Evolutionary conservation across 2,329 filamentous ascomycete genomes (phyloP), one percentile per base, ranked within the genome.

Genomic region (Pseudogymnoascus sp.): DNA sequence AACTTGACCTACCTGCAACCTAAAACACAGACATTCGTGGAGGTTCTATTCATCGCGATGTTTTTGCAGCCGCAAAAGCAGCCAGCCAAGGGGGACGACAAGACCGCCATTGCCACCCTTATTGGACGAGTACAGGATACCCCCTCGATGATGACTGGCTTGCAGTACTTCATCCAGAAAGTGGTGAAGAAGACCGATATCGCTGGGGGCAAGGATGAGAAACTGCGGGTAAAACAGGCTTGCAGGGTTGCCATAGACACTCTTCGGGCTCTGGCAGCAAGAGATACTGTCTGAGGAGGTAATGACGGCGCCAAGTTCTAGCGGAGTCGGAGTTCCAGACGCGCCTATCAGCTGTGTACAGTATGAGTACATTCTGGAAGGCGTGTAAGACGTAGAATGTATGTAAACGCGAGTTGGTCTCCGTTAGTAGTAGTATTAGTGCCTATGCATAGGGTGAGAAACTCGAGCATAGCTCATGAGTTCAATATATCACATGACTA

Each of bases 141-240:
- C 2, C 84, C 86, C 0, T 83, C 87, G 63, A 82, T 97, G 65
- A 84, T 87, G 4, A 84, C 84, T 62, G 90, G 90, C 0, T 71
- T 97, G 66, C 86, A 89, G 65, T 95, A 88, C 74, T 94, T 96
- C 71, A 71, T 97, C 60, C 84, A 85, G 70, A 92, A 89, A 72
- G 83, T 88, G 49, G 81, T 97, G 14, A 79, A 83, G 4, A 89
- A 86, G 72, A 88, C 87, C 0, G 75, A 83, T 69, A 74, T 85
- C 66, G 72, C 82, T 45, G 75, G 76, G 12, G 75, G 77, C 5
- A 82, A 80, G 68, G 76, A 75, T 65, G 77, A 83, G 61, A 75
- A 74, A 61, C 78, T 75, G 66, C 77, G 74, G 64, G 69, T 87
- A 7, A 77, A 74, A 69, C 79, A 77, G 69, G 76, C 74, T 2